phyloP scores from a whole-genome alignment of 75 land plant species.

The Sequoia sempervirens region DNA sequence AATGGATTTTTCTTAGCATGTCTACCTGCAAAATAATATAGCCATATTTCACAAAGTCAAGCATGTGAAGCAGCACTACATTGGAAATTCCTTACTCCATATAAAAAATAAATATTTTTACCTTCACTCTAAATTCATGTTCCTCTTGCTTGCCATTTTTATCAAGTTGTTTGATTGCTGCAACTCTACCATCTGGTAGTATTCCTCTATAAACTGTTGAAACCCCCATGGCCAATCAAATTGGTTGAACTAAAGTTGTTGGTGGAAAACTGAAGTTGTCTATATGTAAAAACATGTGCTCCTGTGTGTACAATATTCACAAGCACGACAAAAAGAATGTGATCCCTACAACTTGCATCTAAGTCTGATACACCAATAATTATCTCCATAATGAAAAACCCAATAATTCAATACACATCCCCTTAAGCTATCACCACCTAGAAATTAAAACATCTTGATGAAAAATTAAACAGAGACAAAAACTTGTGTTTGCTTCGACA shows the following conservation, averaged over 20 bases:
- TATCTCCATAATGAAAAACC: background rate
- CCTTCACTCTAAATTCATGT: constrained; percentile 80
- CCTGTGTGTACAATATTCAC: constrained; percentile 8
- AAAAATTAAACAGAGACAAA: background rate
- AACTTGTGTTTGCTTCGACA: background rate
- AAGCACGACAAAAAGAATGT: background rate
- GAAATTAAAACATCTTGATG: background rate
- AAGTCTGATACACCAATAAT: background rate
- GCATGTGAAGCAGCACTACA: background rate
- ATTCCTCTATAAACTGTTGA: constrained; percentile 71
- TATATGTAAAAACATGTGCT: constrained; percentile 63
- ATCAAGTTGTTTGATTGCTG: constrained; percentile 73
- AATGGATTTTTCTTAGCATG: constrained; percentile 51
- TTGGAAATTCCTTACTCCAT: background rate
- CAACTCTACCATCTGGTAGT: constrained; percentile 51
- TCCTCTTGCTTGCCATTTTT: constrained; percentile 73
- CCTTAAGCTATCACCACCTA: background rate
- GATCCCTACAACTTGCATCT: background rate
- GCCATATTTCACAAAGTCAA: background rate
- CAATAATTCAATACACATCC: background rate
- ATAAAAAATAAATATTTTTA: constrained; percentile 9
- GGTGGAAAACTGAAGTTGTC: constrained; percentile 65
- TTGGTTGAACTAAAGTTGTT: constrained; percentile 56
- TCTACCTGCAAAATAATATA: constrained; percentile 42
- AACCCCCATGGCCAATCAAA: constrained; percentile 73